Evolutionary conservation across 2,329 filamentous ascomycete species (phyloP), one percentile per base, ranked within the genome.

Genomic region (Thielaviopsis populi): DNA sequence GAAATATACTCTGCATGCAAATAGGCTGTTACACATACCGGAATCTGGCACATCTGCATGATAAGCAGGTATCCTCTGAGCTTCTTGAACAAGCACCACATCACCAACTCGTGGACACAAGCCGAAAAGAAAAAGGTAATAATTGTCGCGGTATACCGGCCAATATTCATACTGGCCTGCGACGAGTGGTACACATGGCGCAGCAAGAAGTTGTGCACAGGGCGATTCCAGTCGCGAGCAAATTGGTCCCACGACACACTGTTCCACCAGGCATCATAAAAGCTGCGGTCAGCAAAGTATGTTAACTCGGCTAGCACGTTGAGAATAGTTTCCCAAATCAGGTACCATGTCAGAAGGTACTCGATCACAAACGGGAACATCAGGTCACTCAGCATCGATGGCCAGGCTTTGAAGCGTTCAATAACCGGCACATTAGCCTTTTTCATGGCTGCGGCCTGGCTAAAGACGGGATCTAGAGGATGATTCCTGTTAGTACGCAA

Each of bases 21-120:
- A 56, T 13, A 24, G 6, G 11, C 15, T 17, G 13, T 19, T 19
- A n/a, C 13, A 73, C 76, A 54, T 69, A 79, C 78, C 41, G 88
- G 88, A 54, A 91, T 72, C 73, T 92, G 88, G 67, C 79, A 79
- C 81, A 92, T 83, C 72, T 91, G 88, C 69, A 88, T 73, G n/a
- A 83, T 74, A 24, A 91, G 80, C 56, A 91, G 73, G 69, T 91
- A 91, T 0, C 87, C 87, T 46, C 87, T 77, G 10, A 91, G 77
- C 73, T 89, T 90, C 72, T 86, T 86, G 72, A 91, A 91, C 41
- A 91, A 77, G 68, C 87, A 88, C 77, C 85, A 87, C 88, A 91
- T 91, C 69, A 90, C 80, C 56, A 91, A 75, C 72, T 91, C 88
- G 69, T 91, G 87, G 22, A 88, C 79, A 67, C 85, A 79, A 0